Evolutionary conservation across 768 basidiomycete genomes (phyloP), one percentile per base, ranked within the genome.

Genomic region (Cubamyces lactineus): DNA sequence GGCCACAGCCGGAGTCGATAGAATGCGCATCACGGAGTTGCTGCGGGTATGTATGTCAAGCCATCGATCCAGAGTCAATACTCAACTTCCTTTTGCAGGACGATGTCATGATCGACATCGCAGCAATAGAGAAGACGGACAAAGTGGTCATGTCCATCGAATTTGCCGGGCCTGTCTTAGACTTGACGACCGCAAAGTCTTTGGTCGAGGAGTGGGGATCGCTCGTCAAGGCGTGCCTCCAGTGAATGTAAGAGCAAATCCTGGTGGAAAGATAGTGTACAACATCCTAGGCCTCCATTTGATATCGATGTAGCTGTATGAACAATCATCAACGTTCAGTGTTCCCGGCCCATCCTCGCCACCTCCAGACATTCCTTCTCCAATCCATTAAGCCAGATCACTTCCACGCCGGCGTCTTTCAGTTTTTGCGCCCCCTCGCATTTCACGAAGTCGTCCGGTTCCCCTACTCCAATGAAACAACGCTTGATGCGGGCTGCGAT

Each of bases 391-490:
- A 92, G 62, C 85, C 92, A 89, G n/a, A 89, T 69, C 0, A 97
- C 84, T 48, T 89, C 83, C 5, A 94, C 79, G 4, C 89, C 92
- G 7, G 85, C 87, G 24, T 86, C 82, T 69, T 75, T 81, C 66
- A 98, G 71, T 68, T 84, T 86, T 62, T 78, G 79, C 4, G 91
- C 90, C 6, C 96, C 96, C 74, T 96, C 91, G 71, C 96, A 98
- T 11, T 85, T 80, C 13, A 99, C 96, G 72, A 98, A 99, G 74
- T 98, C 96, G 57, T 85, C 85, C 3, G 96, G 96, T 74, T 99
- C 96, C 62, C 86, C 83, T 2, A 88, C 94, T 2, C 96, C 96
- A 46, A 98, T 89, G 70, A 88, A 87, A 66, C 96, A 96, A 21
- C 88, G 81, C 48, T 77, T 82, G 42, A 98, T 79, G 43, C 78